A percentile compares a stretch with the other conserved stretches of the same genome.
These are phyloP conservation scores for Kwoniella newhampshirensis DNA, from an alignment of 768 basidiomycete genomes.

Conservation along the genomic window DNA sequence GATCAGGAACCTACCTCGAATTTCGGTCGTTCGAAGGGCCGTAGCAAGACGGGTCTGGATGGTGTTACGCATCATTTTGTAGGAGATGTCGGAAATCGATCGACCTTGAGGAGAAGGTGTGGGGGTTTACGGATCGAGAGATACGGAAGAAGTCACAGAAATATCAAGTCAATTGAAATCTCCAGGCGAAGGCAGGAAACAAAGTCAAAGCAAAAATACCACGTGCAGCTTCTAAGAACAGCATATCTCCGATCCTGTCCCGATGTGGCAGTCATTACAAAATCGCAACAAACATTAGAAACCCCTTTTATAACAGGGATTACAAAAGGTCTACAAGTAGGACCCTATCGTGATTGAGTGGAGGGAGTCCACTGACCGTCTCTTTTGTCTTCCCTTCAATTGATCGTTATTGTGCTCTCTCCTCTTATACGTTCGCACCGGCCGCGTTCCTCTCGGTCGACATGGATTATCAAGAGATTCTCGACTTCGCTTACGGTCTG, in stretches of 20 bases:
- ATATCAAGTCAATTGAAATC: not conserved
- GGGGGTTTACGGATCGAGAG: not conserved
- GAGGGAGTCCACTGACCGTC: conserved; percentile 5
- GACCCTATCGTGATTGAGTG: not conserved
- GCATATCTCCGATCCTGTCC: too few species aligned
- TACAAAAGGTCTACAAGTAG: not conserved
- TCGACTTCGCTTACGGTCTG: conserved; percentile 31
- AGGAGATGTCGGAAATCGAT: too few species aligned
- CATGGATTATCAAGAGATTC: conserved; percentile 26
- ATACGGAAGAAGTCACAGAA: not conserved
- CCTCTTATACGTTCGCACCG: not conserved
- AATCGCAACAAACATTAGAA: too few species aligned
- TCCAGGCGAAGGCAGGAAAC: too few species aligned
- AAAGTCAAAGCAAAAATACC: not conserved
- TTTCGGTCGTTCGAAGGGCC: conserved; percentile 21
- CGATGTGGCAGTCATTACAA: too few species aligned
- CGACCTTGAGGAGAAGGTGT: not conserved
- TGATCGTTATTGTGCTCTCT: not conserved
- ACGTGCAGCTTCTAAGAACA: too few species aligned
- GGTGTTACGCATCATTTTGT: conserved; percentile 24
- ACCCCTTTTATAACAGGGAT: too few species aligned
- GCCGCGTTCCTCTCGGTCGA: not conserved
- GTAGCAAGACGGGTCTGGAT: conserved; percentile 15
- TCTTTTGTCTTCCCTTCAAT: not conserved
- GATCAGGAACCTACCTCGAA: conserved; percentile 14